Conservation (phyloP, 2,329 filamentous ascomycete species). For the Xylaria hypoxylon region DNA sequence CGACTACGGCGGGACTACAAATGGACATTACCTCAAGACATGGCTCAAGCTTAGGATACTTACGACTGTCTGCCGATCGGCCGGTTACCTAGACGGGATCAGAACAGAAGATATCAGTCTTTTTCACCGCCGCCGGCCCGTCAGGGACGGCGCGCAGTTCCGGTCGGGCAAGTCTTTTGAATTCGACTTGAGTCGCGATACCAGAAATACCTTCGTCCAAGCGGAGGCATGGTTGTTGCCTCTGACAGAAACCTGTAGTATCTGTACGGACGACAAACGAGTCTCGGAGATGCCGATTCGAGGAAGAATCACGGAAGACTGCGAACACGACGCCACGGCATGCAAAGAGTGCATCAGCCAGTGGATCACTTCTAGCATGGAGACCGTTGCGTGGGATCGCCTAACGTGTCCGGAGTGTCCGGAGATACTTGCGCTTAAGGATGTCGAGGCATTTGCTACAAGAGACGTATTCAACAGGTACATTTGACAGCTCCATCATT, state of each 20-base stretch:
- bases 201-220: conserved; percentile 47
- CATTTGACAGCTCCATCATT: neutral
- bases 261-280: conserved; percentile 53
- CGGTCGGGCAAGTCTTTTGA: conserved; percentile 47
- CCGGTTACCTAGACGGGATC: conserved; percentile 30
- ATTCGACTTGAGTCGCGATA: conserved; percentile 48
- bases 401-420: conserved; percentile 54
- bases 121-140: conserved; percentile 28
- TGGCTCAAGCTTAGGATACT: conserved; percentile 40
- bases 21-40: conserved; percentile 36
- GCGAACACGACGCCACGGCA: conserved; percentile 46
- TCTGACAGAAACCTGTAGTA: conserved; percentile 48
- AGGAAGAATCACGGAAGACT: conserved; percentile 46
- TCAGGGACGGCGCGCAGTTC: conserved; percentile 37
- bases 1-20: conserved; percentile 30
- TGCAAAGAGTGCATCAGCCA: conserved; percentile 52
- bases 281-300: conserved; percentile 50
- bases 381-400: conserved; percentile 49
- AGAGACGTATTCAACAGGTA: conserved; percentile 47
- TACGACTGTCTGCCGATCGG: conserved; percentile 31
- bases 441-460: conserved; percentile 49
- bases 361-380: conserved; percentile 52
- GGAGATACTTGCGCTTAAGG: conserved; percentile 46
- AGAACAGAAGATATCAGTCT: conserved; percentile 41
- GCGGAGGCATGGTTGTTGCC: conserved; percentile 53